Evolutionary conservation across 768 basidiomycete genomes (phyloP).

Genomic region (Arthromyces matolae): DNA sequence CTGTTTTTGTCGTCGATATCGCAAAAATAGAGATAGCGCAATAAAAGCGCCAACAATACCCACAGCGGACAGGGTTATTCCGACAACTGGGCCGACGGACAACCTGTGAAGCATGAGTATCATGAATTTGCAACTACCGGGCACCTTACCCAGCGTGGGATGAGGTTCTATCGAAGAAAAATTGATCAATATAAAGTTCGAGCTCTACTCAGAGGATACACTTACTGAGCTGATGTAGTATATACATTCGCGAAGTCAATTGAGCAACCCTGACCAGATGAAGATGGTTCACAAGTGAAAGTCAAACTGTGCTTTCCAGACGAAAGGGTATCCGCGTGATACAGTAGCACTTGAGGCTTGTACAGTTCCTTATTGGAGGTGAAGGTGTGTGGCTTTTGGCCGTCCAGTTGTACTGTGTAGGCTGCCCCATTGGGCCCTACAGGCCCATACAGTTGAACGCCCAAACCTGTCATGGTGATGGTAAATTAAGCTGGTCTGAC

Average conservation of each 20-base stretch:
- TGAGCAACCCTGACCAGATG: constrained; percentile 8
- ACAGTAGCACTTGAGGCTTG: constrained; percentile 24
- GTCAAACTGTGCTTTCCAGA: constrained; percentile 9
- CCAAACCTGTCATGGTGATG: constrained; percentile 32
- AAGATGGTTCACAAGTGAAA: constrained; percentile 5
- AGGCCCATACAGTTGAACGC: constrained; percentile 44
- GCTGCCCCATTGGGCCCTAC: constrained; percentile 32
- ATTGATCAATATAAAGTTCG: background rate
- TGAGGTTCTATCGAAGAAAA: background rate
- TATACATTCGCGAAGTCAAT: constrained; percentile 14
- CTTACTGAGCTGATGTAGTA: constrained; percentile 9
- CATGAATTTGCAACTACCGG: no score
- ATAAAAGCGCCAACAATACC: constrained; percentile 4
- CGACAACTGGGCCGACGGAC: no score
- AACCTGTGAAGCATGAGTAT: no score
- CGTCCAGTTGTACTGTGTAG: constrained; percentile 35
- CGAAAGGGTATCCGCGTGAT: no score
- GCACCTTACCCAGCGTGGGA: no score
- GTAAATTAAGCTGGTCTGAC: no score
- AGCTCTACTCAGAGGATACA: background rate
- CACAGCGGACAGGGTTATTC: constrained; percentile 6
- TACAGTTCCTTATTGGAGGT: constrained; percentile 22
- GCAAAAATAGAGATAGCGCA: constrained; percentile 8
- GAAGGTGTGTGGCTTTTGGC: constrained; percentile 17
- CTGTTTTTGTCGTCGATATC: no score